Base-by-base conservation (phyloP, 495 filamentous ascomycete species). In the Copromyces sp. region DNA sequence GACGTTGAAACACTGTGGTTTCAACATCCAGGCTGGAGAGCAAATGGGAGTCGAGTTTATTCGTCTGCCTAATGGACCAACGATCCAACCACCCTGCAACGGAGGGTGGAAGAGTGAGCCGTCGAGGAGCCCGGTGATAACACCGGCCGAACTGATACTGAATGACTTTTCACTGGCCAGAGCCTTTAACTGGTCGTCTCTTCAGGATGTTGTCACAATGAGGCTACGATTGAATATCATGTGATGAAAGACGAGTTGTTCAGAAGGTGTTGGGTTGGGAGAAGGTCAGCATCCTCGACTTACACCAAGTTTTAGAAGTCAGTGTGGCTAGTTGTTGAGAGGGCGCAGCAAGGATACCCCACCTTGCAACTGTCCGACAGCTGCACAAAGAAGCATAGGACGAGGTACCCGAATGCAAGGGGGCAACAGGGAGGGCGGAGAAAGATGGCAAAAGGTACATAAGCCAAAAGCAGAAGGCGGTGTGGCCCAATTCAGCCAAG, bases 391-490 rank as follows among this genome's bases (percentile, higher is more conserved):
- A 65, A 65, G 17, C 29, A 65, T 65, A 16, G 32, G 53, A 65
- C 53, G 53, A 65, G 53, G 53, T 65, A 65, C 72, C 38, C 68
- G 9, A 40, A 59, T 68, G 61, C 73, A 72, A 40, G 59, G 70
- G 32, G 70, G 32, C 4, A 39, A n/a, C 20, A 40, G 39, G 65
- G 65, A 59, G 69, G 72, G 53, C 39, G 53, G 9, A n/a, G 9
- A 11, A 20, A 16, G 3, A 9, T 6, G 74, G 76, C 74, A n/a
- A n/a, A n/a, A n/a, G n/a, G n/a, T n/a, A n/a, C n/a, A 78, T 71
- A 74, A 78, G 44, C 41, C 14, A 38, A 32, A 68, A 69, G 39
- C 35, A 29, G 68, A 72, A 69, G 74, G 76, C 76, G 76, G 76
- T 77, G 61, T 73, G 53, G 35, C 70, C 61, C 73, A 68, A 32